Base-by-base conservation (phyloP, 2,329 filamentous ascomycete species). In the Ophiosphaerella korrae region DNA sequence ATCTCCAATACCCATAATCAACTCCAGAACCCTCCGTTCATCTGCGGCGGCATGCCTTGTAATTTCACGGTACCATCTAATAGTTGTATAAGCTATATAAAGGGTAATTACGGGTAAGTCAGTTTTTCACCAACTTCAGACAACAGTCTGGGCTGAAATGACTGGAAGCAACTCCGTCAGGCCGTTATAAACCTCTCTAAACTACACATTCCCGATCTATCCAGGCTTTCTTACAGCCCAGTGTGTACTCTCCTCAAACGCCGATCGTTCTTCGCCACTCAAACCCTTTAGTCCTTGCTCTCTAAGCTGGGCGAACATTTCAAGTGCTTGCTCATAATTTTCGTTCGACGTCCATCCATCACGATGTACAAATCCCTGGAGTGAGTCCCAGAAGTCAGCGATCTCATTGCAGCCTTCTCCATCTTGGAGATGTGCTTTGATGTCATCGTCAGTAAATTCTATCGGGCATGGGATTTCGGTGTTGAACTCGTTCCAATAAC, bases 261-360 rank as follows among this genome's bases (percentile, higher is more conserved):
- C 55, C 23, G 50, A 50, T 32, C 62, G 60, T 45, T 76, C 68
- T 23, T 72, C 54, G 2, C 68, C 72, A 55, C 38, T 62, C 52
- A 74, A 47, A 34, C 50, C 45, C 52, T 58, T 51, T 45, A 74
- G 56, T 40, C 71, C 67, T 26, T 62, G 47, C 50, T 74, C 64
- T 57, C 70, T 58, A 33, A 76, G 57, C 29, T 71, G 62, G 35
- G 54, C 57, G 48, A 75, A 76, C 42, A 75, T 60, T 18, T 67
- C 54, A 29, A 72, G 55, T 35, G 72, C 71, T 55, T 70, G 58
- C 13, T 72, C 60, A 43, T 74, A 76, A 29, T 64, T 66, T 41
- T 74, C 64, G 48, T 66, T 63, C 14, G 65, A 52, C 13, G 72
- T 74, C 67, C 71, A 76, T 31, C 74, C 72, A 64, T 76, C 73